Evolutionary conservation across 1,139 yeast genomes (phyloP).

Genomic region (Sugiyamaella paludigena): DNA sequence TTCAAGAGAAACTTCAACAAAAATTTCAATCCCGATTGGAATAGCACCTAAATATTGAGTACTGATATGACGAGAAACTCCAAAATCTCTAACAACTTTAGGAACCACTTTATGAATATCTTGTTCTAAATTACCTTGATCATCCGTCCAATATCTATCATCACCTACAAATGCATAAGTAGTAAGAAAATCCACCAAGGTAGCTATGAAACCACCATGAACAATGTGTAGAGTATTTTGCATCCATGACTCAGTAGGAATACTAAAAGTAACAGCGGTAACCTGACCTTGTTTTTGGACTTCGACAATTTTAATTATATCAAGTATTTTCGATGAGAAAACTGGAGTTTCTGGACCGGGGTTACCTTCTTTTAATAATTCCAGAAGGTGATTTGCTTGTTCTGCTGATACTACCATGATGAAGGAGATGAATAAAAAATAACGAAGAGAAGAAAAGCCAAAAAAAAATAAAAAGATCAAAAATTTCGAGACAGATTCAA

Average conservation of each 20-base stretch:
- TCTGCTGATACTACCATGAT: too few relatives aligned
- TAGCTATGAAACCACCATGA: constrained; percentile 39
- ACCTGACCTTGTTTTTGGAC: constrained; percentile 10
- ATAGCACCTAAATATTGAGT: constrained; percentile 34
- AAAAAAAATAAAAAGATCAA: too few relatives aligned
- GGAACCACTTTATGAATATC: constrained; percentile 17
- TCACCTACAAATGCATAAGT: constrained; percentile 30
- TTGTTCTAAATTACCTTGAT: constrained; percentile 9
- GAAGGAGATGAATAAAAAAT: too few relatives aligned
- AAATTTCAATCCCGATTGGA: constrained; percentile 28
- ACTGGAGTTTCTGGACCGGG: too few relatives aligned
- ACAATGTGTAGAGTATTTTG: constrained; percentile 28
- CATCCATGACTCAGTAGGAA: constrained; percentile 27
- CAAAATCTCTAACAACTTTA: constrained; percentile 23
- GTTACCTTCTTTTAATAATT: too few relatives aligned
- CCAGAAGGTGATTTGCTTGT: too few relatives aligned
- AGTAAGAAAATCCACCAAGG: constrained; percentile 32
- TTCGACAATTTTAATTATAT: not conserved
- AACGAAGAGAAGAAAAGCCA: too few relatives aligned
- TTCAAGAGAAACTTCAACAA: constrained; percentile 26
- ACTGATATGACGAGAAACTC: constrained; percentile 32
- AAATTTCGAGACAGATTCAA: too few relatives aligned
- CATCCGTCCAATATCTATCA: constrained; percentile 29
- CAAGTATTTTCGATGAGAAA: too few relatives aligned
- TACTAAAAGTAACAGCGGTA: constrained; percentile 20